These are phyloP conservation scores for Metarhizium humberi DNA, from an alignment of 2,329 filamentous ascomycete species.

Conservation along the genomic window DNA sequence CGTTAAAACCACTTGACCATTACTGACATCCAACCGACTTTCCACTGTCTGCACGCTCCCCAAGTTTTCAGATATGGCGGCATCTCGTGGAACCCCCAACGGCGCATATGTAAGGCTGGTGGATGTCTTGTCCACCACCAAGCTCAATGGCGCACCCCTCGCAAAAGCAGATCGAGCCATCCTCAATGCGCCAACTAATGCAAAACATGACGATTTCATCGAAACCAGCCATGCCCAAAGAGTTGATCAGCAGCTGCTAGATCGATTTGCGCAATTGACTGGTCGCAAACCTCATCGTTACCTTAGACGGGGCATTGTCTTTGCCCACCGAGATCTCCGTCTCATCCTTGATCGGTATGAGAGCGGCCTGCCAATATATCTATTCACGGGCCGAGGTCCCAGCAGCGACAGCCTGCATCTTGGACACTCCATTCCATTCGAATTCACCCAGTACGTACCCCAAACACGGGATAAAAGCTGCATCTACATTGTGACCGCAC, in stretches of 20 bases:
- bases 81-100: too few relatives aligned
- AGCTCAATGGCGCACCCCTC: conserved; percentile 59
- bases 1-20: too few relatives aligned
- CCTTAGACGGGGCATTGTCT: conserved; percentile 79
- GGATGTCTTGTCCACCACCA: not conserved
- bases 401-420: conserved; percentile 84
- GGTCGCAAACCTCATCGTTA: conserved; percentile 84
- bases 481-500: too few relatives aligned
- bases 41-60: too few relatives aligned
- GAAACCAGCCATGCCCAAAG: too few relatives aligned
- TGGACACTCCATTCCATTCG: conserved; percentile 27
- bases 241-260: too few relatives aligned
- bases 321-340: conserved; percentile 82
- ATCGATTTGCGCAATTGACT: conserved; percentile 76
- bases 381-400: conserved; percentile 88
- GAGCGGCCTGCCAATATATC: conserved; percentile 39
- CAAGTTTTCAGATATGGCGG: too few relatives aligned
- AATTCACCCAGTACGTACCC: conserved; percentile 22
- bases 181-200: too few relatives aligned
- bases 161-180: conserved; percentile 37
- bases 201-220: too few relatives aligned
- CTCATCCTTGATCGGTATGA: conserved; percentile 81
- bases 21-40: too few relatives aligned
- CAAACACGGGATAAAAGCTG: too few relatives aligned
- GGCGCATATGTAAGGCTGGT: too few relatives aligned